Evolutionary conservation across 352 stramenopile species (phyloP), one percentile per base, ranked within the genome.

Genomic region (Pythium utonaiense): DNA sequence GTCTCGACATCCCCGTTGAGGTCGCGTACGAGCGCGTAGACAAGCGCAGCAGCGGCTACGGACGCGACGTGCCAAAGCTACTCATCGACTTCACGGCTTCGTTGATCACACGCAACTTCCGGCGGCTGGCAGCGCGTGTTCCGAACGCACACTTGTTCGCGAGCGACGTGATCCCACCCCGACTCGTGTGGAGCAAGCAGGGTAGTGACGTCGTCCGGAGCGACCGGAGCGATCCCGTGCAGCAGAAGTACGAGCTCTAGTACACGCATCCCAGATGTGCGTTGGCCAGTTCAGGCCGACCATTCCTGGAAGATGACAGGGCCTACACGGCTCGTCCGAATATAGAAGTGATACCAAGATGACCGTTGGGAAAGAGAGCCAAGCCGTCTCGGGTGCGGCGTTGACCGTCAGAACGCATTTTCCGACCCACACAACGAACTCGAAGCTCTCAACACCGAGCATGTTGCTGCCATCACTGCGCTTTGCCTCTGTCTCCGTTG

Each of bases 131-230:
- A 10, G 72, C 55, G 22, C 73, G 76, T 31, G 75, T 89, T 21
- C 78, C 80, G 1, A 90, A 92, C 30, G 80, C 79, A 3, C 80
- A 92, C 31, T 64, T 92, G 48, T 89, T 90, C 64, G 80, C 88
- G 40, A 90, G 74, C 62, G 71, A 71, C 9, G 64, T 42, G 9
- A 78, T 86, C 28, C 83, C 83, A 10, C 83, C 80, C 7, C 72
- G 76, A 13, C 56, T 93, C 10, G 78, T 93, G 16, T 93, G 83
- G 83, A 89, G 78, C 60, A 90, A 93, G 30, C 83, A 92, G 55
- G 70, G 67, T 1, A 69, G 73, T 24, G 55, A 78, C 45, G 60
- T 89, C 17, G 69, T 83, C 10, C 69, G 65, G 0, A 64, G 70
- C 9, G 67, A 89, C 57, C 61, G 76, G 22, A 57, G 66, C 31